Base-by-base conservation (phyloP, 73 alveolate genomes). In the Paraurostyla sp. region DNA sequence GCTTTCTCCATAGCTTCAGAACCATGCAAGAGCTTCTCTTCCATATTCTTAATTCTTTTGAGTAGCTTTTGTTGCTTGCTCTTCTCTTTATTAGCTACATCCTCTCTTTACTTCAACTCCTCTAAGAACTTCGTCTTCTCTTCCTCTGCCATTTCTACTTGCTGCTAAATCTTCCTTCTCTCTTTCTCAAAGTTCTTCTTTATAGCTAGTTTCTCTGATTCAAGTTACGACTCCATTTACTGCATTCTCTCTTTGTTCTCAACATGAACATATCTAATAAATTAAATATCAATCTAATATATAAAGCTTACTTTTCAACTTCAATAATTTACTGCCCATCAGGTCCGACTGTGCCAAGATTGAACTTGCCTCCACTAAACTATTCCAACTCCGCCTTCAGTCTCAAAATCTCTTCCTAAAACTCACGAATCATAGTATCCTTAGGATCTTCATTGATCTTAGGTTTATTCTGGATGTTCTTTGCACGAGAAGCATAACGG, bases 401-500 rank as follows among this genome's bases (percentile, higher is more conserved):
- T 59, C 96, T 73, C 38, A 87, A 80, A 76, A 97, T 97, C 76
- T 97, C 99, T 32, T 97, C 99, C 83, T 97, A 93, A 89, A 96
- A 96, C 83, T 97, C 95, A 80, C 99, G 82, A 60, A 97, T 92
- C 93, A 96, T 87, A 41, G 99, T 98, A 71, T 97, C 99, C 78
- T 97, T 97, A 23, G 99, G 99, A 90, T 97, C 99, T 83, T 97
- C 99, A 82, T 97, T 97, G 82, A 97, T 96, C 59, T 95, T 80
- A 2, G 99, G 99, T 76, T 97, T 91, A 92, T 96, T 96, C 76
- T 97, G 78, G 80, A 97, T 97, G 80, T 95, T 92, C 83, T 98
- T 98, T 0, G 99, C 99, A 71, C 99, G 83, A 65, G 88, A 88
- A 54, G 99, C 99, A 71, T 98, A 98, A 93, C 99, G 85, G 56